Base-by-base conservation (phyloP, 2,329 filamentous ascomycete species). In the Monascus ruber region DNA sequence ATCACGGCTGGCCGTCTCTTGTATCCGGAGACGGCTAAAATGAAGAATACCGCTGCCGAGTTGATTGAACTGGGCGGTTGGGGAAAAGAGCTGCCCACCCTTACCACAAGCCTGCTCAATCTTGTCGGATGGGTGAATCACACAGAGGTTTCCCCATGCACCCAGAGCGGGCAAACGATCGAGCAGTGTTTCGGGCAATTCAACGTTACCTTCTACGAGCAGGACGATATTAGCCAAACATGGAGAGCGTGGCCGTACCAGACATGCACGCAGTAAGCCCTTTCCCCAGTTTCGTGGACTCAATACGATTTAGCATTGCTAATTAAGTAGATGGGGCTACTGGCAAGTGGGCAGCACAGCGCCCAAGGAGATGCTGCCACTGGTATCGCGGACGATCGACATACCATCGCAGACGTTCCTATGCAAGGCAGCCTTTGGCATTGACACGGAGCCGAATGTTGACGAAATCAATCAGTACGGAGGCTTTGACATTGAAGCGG, bases 381-480 rank as follows among this genome's bases (percentile, higher is more conserved):
- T 93, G 5, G 68, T 91, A 36, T 89, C 85, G 1, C 79, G 85
- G 9, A 69, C 77, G 3, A 68, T 85, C 29, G 74, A 79, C 44
- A 51, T 86, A 1, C 68, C 78, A 2, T 86, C 79, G 57, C 58
- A 68, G 2, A 76, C 74, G 0, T 58, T 72, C 3, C 67, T 79
- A 49, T 93, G 85, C 64, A 68, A 69, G 1, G 66, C 74, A 5
- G 74, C 75, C 0, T 93, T 87, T 69, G 81, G 81, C 62, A 77
- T 88, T 53, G 77, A 73, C 0, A 59, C 65, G 0, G 74, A 73
- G 0, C 73, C 85, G 0, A 68, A 87, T 37, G 63, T 81, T 0
- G 70, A 76, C 1, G 67, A 68, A 1, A 77, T 91, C 59, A 91
- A 93, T 68, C 78, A 81, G 53, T 81, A 83, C 46, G 86, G 86